Conservation (phyloP, 345 rosid genomes). For the Linum usitatissimum region DNA sequence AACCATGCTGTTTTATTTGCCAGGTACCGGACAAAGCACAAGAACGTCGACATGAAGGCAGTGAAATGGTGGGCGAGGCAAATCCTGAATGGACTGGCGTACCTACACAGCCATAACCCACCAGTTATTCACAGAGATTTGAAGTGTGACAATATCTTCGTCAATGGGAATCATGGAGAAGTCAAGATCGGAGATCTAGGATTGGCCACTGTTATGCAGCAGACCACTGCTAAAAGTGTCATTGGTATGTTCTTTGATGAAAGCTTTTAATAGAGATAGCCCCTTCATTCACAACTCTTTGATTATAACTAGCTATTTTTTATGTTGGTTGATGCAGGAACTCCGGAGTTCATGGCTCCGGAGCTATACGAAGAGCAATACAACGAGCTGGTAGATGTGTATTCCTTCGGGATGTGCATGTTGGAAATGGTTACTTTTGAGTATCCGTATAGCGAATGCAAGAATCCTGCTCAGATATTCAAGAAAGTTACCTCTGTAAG, state of each 20-base stretch:
- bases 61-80: constrained; percentile 7
- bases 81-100: constrained; percentile 4
- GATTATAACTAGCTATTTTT: neutral
- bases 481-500: constrained; percentile 11
- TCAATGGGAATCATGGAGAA: constrained; percentile 8
- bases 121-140: constrained; percentile 8
- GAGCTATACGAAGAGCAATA: constrained; percentile 9
- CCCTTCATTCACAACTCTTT: neutral
- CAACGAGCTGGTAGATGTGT: constrained; percentile 6
- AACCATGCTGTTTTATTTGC: neutral
- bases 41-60: constrained; percentile 11
- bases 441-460: constrained; percentile 8
- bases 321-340: neutral
- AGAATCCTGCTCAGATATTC: constrained; percentile 7
- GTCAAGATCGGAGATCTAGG: constrained; percentile 10
- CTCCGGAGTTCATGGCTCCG: constrained; percentile 11
- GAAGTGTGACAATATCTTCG: constrained; percentile 8
- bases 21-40: constrained; percentile 6
- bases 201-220: constrained; percentile 10
- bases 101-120: constrained; percentile 5
- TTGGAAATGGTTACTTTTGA: constrained; percentile 8
- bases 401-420: constrained; percentile 10
- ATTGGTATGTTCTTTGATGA: neutral
- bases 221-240: constrained; percentile 9
- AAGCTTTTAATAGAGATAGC: neutral